Percentiles rank a stretch among this genome's conserved stretches.
Evolutionary conservation across 108 stramenopile genomes (phyloP).

Genomic region (Ochromonas danica): DNA sequence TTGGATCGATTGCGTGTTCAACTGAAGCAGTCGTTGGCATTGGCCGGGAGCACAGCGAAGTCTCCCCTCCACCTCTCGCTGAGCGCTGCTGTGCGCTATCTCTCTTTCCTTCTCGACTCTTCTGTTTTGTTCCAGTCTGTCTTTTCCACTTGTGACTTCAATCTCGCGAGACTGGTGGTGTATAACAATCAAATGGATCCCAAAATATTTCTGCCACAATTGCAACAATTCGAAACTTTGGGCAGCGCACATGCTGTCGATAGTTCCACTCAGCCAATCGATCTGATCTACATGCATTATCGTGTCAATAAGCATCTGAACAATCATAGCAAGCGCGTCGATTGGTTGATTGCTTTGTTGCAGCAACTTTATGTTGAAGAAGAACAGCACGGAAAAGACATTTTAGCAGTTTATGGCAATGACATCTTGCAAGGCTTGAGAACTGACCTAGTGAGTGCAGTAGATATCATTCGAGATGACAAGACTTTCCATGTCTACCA

Average conservation of each 20-base stretch:
- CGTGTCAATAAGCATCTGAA: background rate
- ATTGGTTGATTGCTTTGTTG: background rate
- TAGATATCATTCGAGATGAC: background rate
- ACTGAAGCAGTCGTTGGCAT: background rate
- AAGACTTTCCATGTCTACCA: background rate
- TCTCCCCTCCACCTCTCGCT: background rate
- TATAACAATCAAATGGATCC: constrained; percentile 88
- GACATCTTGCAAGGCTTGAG: background rate
- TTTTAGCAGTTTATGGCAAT: background rate
- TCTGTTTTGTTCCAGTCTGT: constrained; percentile 40
- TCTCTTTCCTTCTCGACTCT: constrained; percentile 81
- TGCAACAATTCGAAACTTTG: constrained; percentile 60
- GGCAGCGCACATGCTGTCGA: background rate
- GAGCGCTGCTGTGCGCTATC: constrained; percentile 75
- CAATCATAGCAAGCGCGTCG: background rate
- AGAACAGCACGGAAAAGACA: background rate
- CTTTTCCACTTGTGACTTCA: constrained; percentile 73
- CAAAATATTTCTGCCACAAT: constrained; percentile 77
- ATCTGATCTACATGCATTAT: background rate
- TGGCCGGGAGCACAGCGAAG: background rate
- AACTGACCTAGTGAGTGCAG: background rate
- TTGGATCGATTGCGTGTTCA: background rate
- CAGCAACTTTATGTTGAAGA: background rate
- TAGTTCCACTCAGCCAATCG: too few species aligned
- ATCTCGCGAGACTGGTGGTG: constrained; percentile 79